A percentile compares a stretch with the other conserved stretches of the same genome.
These are phyloP conservation scores for Epipyxis sp. DNA, from an alignment of 108 stramenopile genomes.

Conservation along the genomic window DNA sequence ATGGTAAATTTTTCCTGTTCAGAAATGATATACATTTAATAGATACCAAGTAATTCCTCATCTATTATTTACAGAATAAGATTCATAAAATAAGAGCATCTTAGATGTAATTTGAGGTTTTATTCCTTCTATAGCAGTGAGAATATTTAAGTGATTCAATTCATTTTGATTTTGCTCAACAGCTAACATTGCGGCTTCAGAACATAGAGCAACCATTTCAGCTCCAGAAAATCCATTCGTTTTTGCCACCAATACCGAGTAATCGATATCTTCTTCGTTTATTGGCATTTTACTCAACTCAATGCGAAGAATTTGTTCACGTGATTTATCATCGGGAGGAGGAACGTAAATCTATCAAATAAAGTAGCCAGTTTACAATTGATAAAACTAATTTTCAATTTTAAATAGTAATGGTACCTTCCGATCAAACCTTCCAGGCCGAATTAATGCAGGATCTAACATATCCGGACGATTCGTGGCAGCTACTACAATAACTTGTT, in stretches of 20 bases:
- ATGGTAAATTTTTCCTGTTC: no score
- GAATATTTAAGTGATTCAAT: constrained; percentile 36
- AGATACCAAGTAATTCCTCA: no score
- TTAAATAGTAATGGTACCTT: constrained; percentile 26
- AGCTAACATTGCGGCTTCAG: constrained; percentile 54
- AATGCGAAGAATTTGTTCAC: constrained; percentile 42
- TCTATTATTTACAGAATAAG: no score
- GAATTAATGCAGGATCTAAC: constrained; percentile 54
- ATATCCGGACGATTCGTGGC: constrained; percentile 58
- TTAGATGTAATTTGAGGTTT: constrained; percentile 48
- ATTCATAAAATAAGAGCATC: constrained; percentile 45
- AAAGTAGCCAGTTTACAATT: background rate
- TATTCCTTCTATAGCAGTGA: constrained; percentile 39
- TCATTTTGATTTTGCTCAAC: constrained; percentile 41
- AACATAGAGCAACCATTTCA: constrained; percentile 51
- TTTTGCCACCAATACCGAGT: background rate
- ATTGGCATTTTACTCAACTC: constrained; percentile 45
- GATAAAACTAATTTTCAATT: background rate
- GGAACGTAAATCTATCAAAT: constrained; percentile 45
- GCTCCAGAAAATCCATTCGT: constrained; percentile 57
- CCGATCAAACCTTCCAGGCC: constrained; percentile 56
- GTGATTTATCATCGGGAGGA: constrained; percentile 49
- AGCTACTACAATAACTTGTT: constrained; percentile 55
- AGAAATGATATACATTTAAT: no score
- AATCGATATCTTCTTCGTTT: background rate